Percentiles rank a stretch among this genome's conserved stretches.
These are phyloP conservation scores for Zygoascus ofunaensis DNA, from an alignment of 805 yeast species.

Conservation along the genomic window DNA sequence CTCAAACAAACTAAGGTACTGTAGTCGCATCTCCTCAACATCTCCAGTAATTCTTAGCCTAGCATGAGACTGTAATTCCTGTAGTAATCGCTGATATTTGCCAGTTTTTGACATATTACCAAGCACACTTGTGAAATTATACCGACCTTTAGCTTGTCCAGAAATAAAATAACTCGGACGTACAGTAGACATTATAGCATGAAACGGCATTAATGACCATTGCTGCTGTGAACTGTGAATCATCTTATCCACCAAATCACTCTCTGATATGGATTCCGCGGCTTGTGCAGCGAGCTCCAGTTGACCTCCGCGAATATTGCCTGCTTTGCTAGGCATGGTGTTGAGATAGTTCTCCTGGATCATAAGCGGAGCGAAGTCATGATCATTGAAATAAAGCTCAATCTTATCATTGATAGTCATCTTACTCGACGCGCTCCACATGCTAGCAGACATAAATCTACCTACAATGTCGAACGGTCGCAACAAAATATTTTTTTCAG, in stretches of 20 bases:
- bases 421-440: constrained; percentile 44
- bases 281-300: constrained; percentile 63
- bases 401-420: constrained; percentile 69
- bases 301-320: constrained; percentile 34
- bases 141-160: constrained; percentile 60
- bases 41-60: constrained; percentile 72
- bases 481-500: constrained; percentile 85
- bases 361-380: constrained; percentile 92
- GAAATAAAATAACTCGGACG: constrained; percentile 67
- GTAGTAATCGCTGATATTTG: constrained; percentile 70
- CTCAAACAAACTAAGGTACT: constrained; percentile 60
- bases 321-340: constrained; percentile 39
- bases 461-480: constrained; percentile 88
- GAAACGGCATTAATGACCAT: constrained; percentile 89
- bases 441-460: constrained; percentile 50
- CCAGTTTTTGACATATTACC: constrained; percentile 83
- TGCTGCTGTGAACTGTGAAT: constrained; percentile 89
- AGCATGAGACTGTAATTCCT: constrained; percentile 82
- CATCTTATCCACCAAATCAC: constrained; percentile 70
- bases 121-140: constrained; percentile 74
- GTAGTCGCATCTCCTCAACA: constrained; percentile 62
- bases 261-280: constrained; percentile 76
- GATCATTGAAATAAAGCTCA: constrained; percentile 85
- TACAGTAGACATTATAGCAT: constrained; percentile 78
- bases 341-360: constrained; percentile 83